Evolutionary conservation across 495 filamentous ascomycete genomes (phyloP), one percentile per base, ranked within the genome.

Genomic region (Jackrogersella minutella): DNA sequence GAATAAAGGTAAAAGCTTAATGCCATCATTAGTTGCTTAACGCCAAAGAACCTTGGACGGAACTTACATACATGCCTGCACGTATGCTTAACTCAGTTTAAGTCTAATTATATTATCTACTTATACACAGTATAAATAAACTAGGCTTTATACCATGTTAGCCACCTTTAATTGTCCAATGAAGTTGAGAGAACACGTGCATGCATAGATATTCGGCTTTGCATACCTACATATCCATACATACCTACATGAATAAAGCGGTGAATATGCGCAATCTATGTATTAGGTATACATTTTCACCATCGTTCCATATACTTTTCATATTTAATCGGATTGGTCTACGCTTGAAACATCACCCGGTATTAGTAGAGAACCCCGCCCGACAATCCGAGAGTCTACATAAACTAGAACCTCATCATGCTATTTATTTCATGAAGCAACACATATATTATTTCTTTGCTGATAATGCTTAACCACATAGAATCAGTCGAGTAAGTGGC

Each of bases 331-430:
- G 40, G 51, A 58, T 53, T 68, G 58, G 64, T 44, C 44, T 60
- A 64, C 60, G 40, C 50, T 21, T 59, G 66, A 64, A 69, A 69
- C 60, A 60, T 43, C 26, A 63, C 53, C 53, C 43, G 33, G 53
- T 47, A 17, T 13, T 26, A 33, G n/a, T 21, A 24, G 13, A 53
- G 31, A 9, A 62, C 46, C 52, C 65, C 58, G 43, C 58, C 21
- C 47, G 59, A 40, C 16, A 33, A 52, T 55, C 50, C 11, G n/a
- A 43, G 30, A 39, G n/a, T n/a, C n/a, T n/a, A n/a, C n/a, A n/a
- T n/a, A 63, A 24, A 30, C 40, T 40, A 49, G 55, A 34, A 21
- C 28, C 22, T 28, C 13, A 16, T 28, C 43, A 47, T 28, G 43
- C n/a, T n/a, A n/a, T n/a, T n/a, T n/a, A n/a, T n/a, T n/a, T n/a